Evolutionary conservation across 208 protist species (phyloP).

Genomic region (Crithidia fasciculata): DNA sequence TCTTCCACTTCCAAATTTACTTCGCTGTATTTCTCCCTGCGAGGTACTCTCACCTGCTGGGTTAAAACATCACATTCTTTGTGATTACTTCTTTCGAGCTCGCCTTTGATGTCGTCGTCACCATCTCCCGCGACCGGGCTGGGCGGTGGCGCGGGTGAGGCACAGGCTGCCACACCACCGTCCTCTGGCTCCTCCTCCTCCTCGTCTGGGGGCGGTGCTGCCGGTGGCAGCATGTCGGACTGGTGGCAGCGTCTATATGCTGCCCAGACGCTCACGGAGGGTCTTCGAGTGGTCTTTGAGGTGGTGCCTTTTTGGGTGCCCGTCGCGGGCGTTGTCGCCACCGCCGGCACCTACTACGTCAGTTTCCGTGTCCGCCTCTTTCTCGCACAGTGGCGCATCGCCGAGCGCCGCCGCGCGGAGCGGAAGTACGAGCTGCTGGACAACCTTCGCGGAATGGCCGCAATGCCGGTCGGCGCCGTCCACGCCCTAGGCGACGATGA

Average conservation of each 20-base stretch:
- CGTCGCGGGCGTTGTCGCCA: conserved; percentile 44
- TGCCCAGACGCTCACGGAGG: conserved; percentile 66
- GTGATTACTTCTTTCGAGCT: neutral
- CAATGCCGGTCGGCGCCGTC: conserved; percentile 39
- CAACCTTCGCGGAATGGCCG: conserved; percentile 51
- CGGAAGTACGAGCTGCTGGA: conserved; percentile 77
- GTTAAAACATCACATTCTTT: too few species aligned
- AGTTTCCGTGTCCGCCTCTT: conserved; percentile 77
- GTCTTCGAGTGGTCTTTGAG: conserved; percentile 47
- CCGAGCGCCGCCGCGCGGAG: conserved; percentile 71
- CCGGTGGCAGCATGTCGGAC: conserved; percentile 5
- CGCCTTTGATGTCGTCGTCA: conserved; percentile 15
- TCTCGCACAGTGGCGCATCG: conserved; percentile 74
- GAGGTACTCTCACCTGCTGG: too few species aligned
- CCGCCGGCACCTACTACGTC: conserved; percentile 60
- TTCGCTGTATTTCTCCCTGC: too few species aligned
- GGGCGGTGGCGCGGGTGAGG: neutral
- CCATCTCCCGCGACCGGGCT: neutral
- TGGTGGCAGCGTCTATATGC: conserved; percentile 65
- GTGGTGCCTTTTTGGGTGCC: conserved; percentile 78
- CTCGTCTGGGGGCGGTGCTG: neutral
- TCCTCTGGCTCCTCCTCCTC: conserved; percentile 16
- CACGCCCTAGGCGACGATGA: conserved; percentile 54
- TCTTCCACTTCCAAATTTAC: too few species aligned
- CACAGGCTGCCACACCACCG: neutral